Conservation (phyloP, 176 grass and related monocot genomes). For the Bonia amplexicaulis region DNA sequence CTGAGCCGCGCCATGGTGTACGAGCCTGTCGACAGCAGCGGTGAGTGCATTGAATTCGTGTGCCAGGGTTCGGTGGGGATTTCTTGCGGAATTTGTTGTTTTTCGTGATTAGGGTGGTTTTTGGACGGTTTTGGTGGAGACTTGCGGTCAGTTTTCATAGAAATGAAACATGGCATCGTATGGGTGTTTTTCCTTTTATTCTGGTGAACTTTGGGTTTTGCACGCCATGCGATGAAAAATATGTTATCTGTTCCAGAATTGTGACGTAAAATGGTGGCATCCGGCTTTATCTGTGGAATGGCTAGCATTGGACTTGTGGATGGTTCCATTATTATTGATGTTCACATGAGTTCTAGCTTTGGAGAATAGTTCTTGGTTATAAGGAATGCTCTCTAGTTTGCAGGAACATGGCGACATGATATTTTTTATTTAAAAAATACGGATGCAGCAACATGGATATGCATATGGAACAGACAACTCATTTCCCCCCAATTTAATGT, state of each 20-base stretch:
- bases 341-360: neutral
- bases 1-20: constrained; percentile 32
- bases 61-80: neutral
- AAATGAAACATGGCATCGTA: neutral
- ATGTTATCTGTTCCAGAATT: neutral
- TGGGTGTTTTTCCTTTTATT: neutral
- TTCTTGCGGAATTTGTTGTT: neutral
- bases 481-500: neutral
- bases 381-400: neutral
- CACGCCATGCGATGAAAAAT: neutral
- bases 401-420: neutral
- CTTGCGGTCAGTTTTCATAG: neutral
- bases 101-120: neutral
- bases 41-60: constrained; percentile 32
- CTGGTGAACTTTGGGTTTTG: neutral
- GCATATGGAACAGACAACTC: neutral
- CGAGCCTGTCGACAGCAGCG: constrained; percentile 49
- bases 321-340: neutral
- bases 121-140: neutral
- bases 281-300: neutral
- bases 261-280: neutral
- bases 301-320: neutral
- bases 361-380: neutral
- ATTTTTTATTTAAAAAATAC: neutral
- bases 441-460: neutral